Conservation (phyloP, 163 green algal genomes). For the Scenedesmus sp. region DNA sequence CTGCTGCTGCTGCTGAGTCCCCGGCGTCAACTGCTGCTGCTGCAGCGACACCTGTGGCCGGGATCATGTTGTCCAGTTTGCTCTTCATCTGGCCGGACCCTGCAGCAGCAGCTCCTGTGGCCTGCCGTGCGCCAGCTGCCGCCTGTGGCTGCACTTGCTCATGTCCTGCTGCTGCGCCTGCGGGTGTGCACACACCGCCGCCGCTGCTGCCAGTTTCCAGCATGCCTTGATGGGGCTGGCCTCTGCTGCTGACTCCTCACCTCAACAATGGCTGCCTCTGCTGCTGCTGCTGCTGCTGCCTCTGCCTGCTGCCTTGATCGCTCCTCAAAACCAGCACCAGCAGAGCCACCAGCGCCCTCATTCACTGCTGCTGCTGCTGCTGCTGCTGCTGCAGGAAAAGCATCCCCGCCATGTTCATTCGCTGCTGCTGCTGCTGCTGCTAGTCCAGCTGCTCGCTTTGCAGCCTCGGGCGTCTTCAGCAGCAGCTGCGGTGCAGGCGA, state of each 20-base stretch:
- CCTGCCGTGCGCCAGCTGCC: neutral
- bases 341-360: neutral
- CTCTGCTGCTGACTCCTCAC: neutral
- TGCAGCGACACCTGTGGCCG: neutral
- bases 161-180: neutral
- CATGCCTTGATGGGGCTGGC: neutral
- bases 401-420: neutral
- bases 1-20: conserved; percentile 33
- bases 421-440: neutral
- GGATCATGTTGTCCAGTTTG: neutral
- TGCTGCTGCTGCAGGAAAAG: neutral
- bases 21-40: neutral
- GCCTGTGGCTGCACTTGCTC: too few species aligned
- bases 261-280: neutral
- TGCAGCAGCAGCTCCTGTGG: neutral
- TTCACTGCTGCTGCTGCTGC: neutral
- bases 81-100: neutral
- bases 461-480: neutral
- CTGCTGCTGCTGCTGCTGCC: neutral
- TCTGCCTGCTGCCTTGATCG: neutral
- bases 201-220: neutral
- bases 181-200: neutral
- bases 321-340: neutral
- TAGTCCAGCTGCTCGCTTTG: neutral
- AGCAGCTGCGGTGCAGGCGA: neutral